Conservation (phyloP, 2,329 filamentous ascomycete species). For the Magnaporthiopsis poae region DNA sequence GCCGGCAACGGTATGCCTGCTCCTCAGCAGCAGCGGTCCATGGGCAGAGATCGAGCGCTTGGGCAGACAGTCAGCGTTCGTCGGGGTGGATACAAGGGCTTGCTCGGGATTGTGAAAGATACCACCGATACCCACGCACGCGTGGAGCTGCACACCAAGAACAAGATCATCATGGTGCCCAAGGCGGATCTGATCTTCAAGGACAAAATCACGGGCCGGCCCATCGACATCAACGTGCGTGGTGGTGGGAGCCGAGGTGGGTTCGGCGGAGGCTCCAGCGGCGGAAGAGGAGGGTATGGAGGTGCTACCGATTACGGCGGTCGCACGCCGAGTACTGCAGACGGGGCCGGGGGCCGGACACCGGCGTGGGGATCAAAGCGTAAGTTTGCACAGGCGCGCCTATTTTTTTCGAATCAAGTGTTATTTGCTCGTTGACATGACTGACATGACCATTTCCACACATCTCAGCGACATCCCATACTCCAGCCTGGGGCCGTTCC, state of each 20-base stretch:
- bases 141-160: slow-evolving; percentile 88
- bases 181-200: slow-evolving; percentile 78
- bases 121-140: slow-evolving; percentile 77
- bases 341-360: slow-evolving; percentile 57
- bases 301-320: slow-evolving; percentile 48
- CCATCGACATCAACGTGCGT: slow-evolving; percentile 55
- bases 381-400: slow-evolving; percentile 33
- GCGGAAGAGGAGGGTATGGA: slow-evolving; percentile 15
- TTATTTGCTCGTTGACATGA: neutral
- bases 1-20: slow-evolving; percentile 45
- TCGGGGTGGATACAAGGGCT: slow-evolving; percentile 81
- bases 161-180: slow-evolving; percentile 75
- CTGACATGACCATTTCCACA: neutral
- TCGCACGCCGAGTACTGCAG: slow-evolving; percentile 54
- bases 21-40: slow-evolving; percentile 56
- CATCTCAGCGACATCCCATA: slow-evolving; percentile 43
- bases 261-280: slow-evolving; percentile 28
- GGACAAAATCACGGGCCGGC: slow-evolving; percentile 69
- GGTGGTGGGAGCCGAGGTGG: slow-evolving; percentile 35
- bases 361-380: slow-evolving; percentile 64
- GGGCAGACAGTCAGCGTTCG: slow-evolving; percentile 86
- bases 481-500: slow-evolving; percentile 52
- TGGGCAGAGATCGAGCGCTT: slow-evolving; percentile 72
- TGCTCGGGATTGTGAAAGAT: slow-evolving; percentile 91
- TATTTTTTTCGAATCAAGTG: neutral